Evolutionary conservation across 129 eudicot genomes (phyloP).

Genomic region (Helianthus tuberosus): DNA sequence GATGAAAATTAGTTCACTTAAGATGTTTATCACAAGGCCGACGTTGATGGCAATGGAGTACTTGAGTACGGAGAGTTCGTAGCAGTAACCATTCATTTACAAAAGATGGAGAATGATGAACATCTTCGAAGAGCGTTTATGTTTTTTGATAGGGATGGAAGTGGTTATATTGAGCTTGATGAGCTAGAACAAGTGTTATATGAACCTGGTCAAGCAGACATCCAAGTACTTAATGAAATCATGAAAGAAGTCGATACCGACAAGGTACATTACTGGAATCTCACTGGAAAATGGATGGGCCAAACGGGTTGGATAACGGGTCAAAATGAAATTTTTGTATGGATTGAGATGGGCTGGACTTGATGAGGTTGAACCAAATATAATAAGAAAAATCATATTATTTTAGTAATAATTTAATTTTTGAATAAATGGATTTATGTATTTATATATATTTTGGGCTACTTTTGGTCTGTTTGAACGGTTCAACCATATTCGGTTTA

Average conservation of each 20-base stretch:
- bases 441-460: background rate
- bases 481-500: background rate
- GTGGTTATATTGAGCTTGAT: constrained; percentile 78
- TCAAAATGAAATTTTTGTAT: background rate
- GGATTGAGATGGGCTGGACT: background rate
- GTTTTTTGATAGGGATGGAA: constrained; percentile 88
- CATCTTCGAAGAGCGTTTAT: constrained; percentile 87
- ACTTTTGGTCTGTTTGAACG: background rate
- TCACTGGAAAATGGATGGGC: background rate
- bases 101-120: constrained; percentile 92
- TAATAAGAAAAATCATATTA: background rate
- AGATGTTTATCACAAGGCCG: constrained; percentile 82
- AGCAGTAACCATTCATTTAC: constrained; percentile 92
- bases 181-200: constrained; percentile 90
- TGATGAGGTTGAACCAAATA: background rate
- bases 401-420: background rate
- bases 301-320: background rate
- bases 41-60: constrained; percentile 94
- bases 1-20: no score
- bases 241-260: constrained; percentile 95
- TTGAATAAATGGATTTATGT: background rate
- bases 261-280: constrained; percentile 49
- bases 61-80: constrained; percentile 98
- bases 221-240: constrained; percentile 66
- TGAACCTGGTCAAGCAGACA: constrained; percentile 80